Base-by-base conservation (phyloP, 2,329 filamentous ascomycete species). In the Pestalotiopsis sp. region DNA sequence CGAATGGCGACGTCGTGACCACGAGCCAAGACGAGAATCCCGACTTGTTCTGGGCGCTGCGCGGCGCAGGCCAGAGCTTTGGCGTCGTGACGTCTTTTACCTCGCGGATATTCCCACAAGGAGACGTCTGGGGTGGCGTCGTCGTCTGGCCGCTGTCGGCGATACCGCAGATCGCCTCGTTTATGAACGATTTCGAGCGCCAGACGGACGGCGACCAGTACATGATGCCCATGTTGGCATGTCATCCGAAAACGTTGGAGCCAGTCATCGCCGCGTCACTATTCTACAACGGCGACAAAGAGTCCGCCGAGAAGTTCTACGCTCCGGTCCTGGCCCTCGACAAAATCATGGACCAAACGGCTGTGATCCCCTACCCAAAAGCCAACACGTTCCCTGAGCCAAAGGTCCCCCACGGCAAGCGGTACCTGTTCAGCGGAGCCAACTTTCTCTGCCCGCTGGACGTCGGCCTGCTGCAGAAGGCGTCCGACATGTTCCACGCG, bases 361-460 rank as follows among this genome's bases (percentile, higher is more conserved):
- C 12, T 4, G 64, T 64, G 6, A 63, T 66, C 7, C 68, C 68
- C 1, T 69, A 69, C 14, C 59, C 68, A 12, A 77, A 80, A 3
- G 73, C 80, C 13, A 74, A 74, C 13, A 77, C 79, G 72, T 79
- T 84, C 67, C 82, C 83, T 0, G 85, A 85, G 70, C 74, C 77
- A 1, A 72, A 75, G 25, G 73, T 82, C 73, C 3, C 70, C 80
- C 0, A 73, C 78, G 52, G 82, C 83, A 69, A 77, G 59, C 78
- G 81, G 3, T 80, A 79, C 64, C 69, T 77, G 6, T 75, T 83
- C 68, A 83, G 84, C 67, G 83, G 83, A 0, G 76, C 82, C 11
- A 84, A 82, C 65, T 82, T 82, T 70, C 78, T 80, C 6, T 77
- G 83, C 31, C 83, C 84, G 0, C 72, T 86, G 25, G 77, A 77